A percentile compares a stretch with the other conserved stretches of the same genome.
Conservation (phyloP, 1,139 yeast genomes). For the Scheffersomyces segobiensis region DNA sequence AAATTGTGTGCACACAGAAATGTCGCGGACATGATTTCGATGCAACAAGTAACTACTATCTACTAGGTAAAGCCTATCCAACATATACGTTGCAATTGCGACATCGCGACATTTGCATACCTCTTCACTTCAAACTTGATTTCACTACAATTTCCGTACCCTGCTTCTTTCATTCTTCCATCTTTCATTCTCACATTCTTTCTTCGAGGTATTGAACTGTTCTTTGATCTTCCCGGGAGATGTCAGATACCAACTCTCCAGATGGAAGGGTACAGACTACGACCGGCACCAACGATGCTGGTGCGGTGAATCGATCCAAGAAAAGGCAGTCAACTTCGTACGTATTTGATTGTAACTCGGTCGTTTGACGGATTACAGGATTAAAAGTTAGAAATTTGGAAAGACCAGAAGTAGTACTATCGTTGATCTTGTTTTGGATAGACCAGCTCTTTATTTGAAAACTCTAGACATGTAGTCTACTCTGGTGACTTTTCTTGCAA, state of each 20-base stretch:
- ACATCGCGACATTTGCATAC: background rate
- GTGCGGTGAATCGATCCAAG: background rate
- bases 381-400: background rate
- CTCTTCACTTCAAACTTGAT: background rate
- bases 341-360: background rate
- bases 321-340: constrained; percentile 1
- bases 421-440: background rate
- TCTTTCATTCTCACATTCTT: too few species aligned
- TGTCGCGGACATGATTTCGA: background rate
- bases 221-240: background rate
- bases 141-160: background rate
- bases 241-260: background rate
- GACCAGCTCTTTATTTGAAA: background rate
- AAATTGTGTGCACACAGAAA: background rate
- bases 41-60: background rate
- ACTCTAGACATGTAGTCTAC: too few species aligned
- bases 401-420: background rate
- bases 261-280: background rate
- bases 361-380: background rate
- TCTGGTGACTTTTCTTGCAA: background rate
- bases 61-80: background rate
- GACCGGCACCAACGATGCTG: background rate
- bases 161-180: background rate
- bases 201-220: background rate
- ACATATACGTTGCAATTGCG: background rate